phyloP scores from a whole-genome alignment of 2,329 filamentous ascomycete genomes.

The Lachnellula willkommii region DNA sequence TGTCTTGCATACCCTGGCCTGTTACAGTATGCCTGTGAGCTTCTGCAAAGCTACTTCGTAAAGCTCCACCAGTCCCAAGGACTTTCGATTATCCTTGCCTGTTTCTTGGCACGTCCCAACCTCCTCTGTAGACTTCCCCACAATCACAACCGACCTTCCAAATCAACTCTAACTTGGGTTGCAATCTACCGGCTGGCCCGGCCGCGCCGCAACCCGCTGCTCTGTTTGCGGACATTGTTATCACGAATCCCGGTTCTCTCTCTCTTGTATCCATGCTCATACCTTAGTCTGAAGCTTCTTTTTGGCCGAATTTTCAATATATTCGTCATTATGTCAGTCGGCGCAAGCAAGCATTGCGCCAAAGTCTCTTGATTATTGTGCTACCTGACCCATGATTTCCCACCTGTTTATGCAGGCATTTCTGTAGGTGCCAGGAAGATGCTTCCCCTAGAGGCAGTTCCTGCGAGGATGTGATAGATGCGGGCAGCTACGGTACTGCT shows the following conservation, averaged over 20 bases:
- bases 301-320: not conserved
- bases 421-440: not conserved
- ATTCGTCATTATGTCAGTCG: constrained; percentile 6
- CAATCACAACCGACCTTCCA: constrained; percentile 7
- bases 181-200: not conserved
- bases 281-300: not conserved
- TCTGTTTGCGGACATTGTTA: not conserved
- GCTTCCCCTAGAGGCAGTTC: not conserved
- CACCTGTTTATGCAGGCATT: not conserved
- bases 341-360: not conserved
- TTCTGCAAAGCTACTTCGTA: too few species aligned
- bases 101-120: not conserved
- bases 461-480: not conserved
- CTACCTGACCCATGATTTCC: not conserved
- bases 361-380: not conserved
- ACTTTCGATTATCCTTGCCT: not conserved
- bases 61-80: too few species aligned
- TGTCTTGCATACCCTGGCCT: too few species aligned
- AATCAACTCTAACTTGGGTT: not conserved
- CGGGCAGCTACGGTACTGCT: not conserved
- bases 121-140: not conserved
- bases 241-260: not conserved
- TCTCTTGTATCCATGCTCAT: not conserved
- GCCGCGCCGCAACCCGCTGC: not conserved
- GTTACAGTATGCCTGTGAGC: too few species aligned